Percentiles rank a stretch among this genome's conserved stretches.
Evolutionary conservation across 2,329 filamentous ascomycete species (phyloP).

Genomic region (Bimuria novae-zelandiae): DNA sequence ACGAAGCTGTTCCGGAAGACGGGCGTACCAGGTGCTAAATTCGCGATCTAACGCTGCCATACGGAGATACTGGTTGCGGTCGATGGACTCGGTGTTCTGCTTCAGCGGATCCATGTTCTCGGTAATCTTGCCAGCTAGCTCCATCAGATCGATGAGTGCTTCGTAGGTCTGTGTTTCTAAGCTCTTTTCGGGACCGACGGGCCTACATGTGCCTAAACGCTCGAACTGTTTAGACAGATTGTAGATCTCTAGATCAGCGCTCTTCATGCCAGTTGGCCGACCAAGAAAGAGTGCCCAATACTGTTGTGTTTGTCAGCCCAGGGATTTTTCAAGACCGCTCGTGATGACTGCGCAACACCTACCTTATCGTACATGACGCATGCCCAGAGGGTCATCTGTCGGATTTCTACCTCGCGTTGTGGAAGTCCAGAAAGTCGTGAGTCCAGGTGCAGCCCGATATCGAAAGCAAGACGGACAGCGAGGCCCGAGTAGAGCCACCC

Average conservation of each 20-base stretch:
- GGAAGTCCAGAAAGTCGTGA: slow-evolving; percentile 49
- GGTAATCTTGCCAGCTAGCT: slow-evolving; percentile 58
- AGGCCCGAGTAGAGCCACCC: slow-evolving; percentile 60
- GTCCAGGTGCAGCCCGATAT: slow-evolving; percentile 52
- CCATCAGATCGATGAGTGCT: slow-evolving; percentile 61
- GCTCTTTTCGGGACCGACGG: slow-evolving; percentile 39
- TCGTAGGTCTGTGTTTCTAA: slow-evolving; percentile 54
- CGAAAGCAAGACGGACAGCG: slow-evolving; percentile 34
- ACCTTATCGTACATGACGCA: slow-evolving; percentile 59
- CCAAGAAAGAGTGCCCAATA: slow-evolving; percentile 61
- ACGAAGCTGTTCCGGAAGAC: slow-evolving; percentile 53
- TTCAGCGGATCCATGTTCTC: slow-evolving; percentile 48
- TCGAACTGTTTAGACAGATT: slow-evolving; percentile 54
- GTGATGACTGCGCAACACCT: background rate
- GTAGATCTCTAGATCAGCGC: slow-evolving; percentile 56
- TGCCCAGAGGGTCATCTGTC: slow-evolving; percentile 58
- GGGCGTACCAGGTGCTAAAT: slow-evolving; percentile 60
- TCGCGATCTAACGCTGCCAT: slow-evolving; percentile 59
- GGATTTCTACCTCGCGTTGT: slow-evolving; percentile 54
- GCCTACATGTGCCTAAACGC: slow-evolving; percentile 46
- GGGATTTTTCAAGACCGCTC: background rate
- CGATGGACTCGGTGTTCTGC: slow-evolving; percentile 38
- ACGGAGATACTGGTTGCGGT: slow-evolving; percentile 56
- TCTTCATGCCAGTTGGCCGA: slow-evolving; percentile 59
- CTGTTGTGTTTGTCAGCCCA: slow-evolving; percentile 20